Evolutionary conservation across 1,284 basidiomycete genomes (phyloP).

Genomic region (Vanrija pseudolonga): DNA sequence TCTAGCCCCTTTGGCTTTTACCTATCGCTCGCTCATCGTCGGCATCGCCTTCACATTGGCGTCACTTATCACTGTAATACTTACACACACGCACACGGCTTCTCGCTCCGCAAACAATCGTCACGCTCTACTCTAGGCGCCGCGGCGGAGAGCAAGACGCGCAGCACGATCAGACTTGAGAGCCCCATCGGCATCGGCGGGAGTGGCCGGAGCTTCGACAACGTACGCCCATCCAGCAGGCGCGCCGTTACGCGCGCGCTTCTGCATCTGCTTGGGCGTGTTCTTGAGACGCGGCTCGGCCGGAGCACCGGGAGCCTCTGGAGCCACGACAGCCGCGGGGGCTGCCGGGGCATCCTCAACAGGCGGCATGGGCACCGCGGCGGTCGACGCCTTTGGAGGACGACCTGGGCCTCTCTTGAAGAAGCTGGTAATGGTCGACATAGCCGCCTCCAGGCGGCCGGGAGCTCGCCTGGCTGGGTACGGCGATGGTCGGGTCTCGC

Average conservation of each 20-base stretch:
- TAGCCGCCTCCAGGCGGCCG: background rate
- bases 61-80: background rate
- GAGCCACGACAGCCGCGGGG: too few relatives aligned
- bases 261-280: constrained; percentile 6
- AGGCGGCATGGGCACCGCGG: background rate
- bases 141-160: background rate
- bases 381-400: too few relatives aligned
- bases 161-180: constrained; percentile 1
- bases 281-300: background rate
- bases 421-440: too few relatives aligned
- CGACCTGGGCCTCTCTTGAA: too few relatives aligned
- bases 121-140: too few relatives aligned
- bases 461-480: background rate
- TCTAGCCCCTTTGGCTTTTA: too few relatives aligned
- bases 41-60: too few relatives aligned
- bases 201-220: constrained; percentile 1
- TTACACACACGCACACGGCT: background rate
- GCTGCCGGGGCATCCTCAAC: background rate
- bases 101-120: background rate
- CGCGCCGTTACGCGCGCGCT: constrained; percentile 31
- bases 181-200: background rate
- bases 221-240: constrained; percentile 37
- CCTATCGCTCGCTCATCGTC: too few relatives aligned
- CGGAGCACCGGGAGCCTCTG: background rate
- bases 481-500: background rate